Evolutionary conservation across 352 stramenopile species (phyloP).

Genomic region (Albugo laibachii): DNA sequence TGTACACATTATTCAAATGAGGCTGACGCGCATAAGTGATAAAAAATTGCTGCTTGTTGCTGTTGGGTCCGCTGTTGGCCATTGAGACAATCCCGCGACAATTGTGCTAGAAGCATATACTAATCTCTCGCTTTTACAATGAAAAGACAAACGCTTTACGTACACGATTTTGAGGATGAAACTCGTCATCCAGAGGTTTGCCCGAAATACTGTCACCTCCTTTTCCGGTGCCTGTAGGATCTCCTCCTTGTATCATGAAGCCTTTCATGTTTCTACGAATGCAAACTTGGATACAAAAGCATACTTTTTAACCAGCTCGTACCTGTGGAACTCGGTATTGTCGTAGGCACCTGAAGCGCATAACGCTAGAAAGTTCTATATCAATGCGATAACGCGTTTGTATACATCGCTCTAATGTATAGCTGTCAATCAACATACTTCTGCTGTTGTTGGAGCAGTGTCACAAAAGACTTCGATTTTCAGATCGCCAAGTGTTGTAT

Average conservation of each 20-base stretch:
- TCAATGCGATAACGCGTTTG: background rate
- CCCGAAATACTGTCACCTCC: slow-evolving; percentile 83
- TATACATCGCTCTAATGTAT: too few relatives aligned
- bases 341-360: slow-evolving; percentile 83
- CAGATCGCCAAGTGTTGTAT: slow-evolving; percentile 89
- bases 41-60: slow-evolving; percentile 95
- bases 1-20: slow-evolving; percentile 97
- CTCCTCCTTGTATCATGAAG: slow-evolving; percentile 80
- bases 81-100: slow-evolving; percentile 82
- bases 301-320: slow-evolving; percentile 5
- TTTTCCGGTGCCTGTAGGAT: slow-evolving; percentile 82
- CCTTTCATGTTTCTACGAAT: slow-evolving; percentile 58
- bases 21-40: slow-evolving; percentile 93
- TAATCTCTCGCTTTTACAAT: background rate
- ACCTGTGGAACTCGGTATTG: slow-evolving; percentile 82
- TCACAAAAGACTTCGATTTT: slow-evolving; percentile 96
- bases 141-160: background rate
- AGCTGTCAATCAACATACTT: slow-evolving; percentile 16
- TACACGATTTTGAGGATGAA: slow-evolving; percentile 75
- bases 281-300: background rate
- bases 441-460: slow-evolving; percentile 71
- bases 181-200: slow-evolving; percentile 80
- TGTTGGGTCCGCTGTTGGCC: slow-evolving; percentile 83
- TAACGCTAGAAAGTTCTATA: slow-evolving; percentile 93
- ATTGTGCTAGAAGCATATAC: slow-evolving; percentile 38